Percentiles rank a stretch among this genome's conserved stretches.
These are phyloP conservation scores for Pichia thaimueangensis DNA, from an alignment of 805 yeast genomes.

Conservation along the genomic window DNA sequence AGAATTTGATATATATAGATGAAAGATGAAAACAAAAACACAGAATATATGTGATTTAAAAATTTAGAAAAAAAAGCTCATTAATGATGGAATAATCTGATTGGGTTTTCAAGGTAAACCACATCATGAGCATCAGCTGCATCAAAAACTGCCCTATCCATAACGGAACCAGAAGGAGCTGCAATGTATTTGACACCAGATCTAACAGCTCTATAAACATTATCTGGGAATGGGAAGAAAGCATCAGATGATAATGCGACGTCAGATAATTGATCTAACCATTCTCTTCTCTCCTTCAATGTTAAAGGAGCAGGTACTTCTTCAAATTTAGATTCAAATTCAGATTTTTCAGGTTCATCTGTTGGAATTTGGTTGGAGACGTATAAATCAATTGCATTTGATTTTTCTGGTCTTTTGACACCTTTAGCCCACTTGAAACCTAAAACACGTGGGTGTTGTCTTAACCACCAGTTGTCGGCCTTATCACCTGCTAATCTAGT, in stretches of 20 bases:
- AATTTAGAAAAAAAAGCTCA: too few relatives aligned
- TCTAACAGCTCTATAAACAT: constrained; percentile 94
- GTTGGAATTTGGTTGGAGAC: constrained; percentile 90
- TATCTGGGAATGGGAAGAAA: constrained; percentile 99
- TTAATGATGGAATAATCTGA: constrained; percentile 96
- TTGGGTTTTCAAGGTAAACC: constrained; percentile 94
- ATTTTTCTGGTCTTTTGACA: constrained; percentile 96
- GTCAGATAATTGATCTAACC: constrained; percentile 72
- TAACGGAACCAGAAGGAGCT: constrained; percentile 96
- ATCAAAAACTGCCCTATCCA: constrained; percentile 91
- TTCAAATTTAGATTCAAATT: constrained; percentile 84
- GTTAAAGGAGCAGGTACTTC: constrained; percentile 81
- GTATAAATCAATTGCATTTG: constrained; percentile 92
- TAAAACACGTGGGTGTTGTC: constrained; percentile 94
- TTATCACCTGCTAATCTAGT: constrained; percentile 98
- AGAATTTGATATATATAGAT: too few relatives aligned
- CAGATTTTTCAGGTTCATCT: constrained; percentile 86
- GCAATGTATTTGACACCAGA: constrained; percentile 95
- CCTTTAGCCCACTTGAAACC: constrained; percentile 97
- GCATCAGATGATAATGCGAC: constrained; percentile 97
- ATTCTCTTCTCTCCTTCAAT: constrained; percentile 74
- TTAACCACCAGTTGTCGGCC: constrained; percentile 99
- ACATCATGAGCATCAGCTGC: constrained; percentile 91
- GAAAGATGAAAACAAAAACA: too few relatives aligned
- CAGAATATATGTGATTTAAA: too few relatives aligned